phyloP scores from a whole-genome alignment of 106 monocot species.

The Dendrobium catenatum region DNA sequence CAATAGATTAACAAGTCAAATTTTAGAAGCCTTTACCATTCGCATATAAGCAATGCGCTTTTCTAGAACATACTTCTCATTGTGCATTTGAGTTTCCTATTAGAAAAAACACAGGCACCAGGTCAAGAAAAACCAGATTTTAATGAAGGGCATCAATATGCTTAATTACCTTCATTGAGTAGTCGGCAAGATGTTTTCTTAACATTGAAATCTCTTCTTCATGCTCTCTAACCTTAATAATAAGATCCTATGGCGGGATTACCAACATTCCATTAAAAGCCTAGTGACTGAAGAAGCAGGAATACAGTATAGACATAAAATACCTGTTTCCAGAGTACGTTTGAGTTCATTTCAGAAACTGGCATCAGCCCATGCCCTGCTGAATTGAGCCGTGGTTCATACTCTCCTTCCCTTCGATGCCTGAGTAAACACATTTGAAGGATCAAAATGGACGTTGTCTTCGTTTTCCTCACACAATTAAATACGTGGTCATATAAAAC shows the following conservation, averaged over 20 bases:
- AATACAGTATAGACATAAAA: not conserved
- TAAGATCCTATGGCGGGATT: slow-evolving; percentile 51
- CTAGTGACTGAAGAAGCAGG: not conserved
- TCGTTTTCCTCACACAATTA: not conserved
- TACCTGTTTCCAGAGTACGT: slow-evolving; percentile 71
- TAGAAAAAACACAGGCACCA: not conserved
- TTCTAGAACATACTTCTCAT: slow-evolving; percentile 76
- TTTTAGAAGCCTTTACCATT: slow-evolving; percentile 33
- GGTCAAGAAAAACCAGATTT: not conserved
- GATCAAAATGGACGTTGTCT: not conserved
- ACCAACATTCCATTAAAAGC: slow-evolving; percentile 2
- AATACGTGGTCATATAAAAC: not conserved
- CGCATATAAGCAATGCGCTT: slow-evolving; percentile 97
- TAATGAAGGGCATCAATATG: not conserved
- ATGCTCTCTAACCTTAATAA: slow-evolving; percentile 59
- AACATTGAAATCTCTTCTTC: slow-evolving; percentile 84
- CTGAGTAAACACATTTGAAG: slow-evolving; percentile 17
- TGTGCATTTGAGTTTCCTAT: slow-evolving; percentile 73
- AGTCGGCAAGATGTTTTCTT: slow-evolving; percentile 79
- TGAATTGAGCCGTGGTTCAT: slow-evolving; percentile 41
- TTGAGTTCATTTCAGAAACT: slow-evolving; percentile 43
- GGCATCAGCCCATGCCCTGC: slow-evolving; percentile 36
- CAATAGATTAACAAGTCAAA: not conserved
- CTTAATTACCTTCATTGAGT: slow-evolving; percentile 63
- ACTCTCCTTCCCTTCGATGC: slow-evolving; percentile 61